These are phyloP conservation scores for Penicillium atrosanguineum DNA, from an alignment of 495 filamentous ascomycete species.

Conservation along the genomic window DNA sequence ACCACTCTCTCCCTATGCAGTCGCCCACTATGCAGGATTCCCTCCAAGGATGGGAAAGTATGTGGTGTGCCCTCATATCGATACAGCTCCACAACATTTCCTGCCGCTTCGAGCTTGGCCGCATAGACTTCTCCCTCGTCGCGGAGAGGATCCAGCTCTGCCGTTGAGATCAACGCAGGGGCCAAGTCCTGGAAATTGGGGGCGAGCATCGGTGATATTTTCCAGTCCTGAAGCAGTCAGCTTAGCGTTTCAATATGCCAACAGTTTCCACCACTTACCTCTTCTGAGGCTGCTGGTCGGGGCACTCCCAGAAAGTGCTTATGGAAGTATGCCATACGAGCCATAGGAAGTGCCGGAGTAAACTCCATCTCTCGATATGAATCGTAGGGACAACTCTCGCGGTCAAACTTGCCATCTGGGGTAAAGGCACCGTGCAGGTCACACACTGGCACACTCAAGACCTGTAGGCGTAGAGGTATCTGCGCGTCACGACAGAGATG, in stretches of 20 bases:
- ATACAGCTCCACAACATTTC: slow-evolving; percentile 32
- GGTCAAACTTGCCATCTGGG: slow-evolving; percentile 33
- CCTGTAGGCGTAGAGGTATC: slow-evolving; percentile 34
- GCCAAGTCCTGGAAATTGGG: slow-evolving; percentile 36
- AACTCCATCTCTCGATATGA: slow-evolving; percentile 44
- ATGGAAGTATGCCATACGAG: slow-evolving; percentile 41
- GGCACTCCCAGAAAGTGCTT: slow-evolving; percentile 36
- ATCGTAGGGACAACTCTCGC: slow-evolving; percentile 33
- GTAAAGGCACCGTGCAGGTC: slow-evolving; percentile 36
- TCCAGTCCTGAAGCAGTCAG: slow-evolving; percentile 32
- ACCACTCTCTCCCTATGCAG: slow-evolving; percentile 30
- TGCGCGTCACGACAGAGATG: slow-evolving; percentile 36
- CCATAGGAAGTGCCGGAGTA: slow-evolving; percentile 30
- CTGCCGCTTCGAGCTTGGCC: slow-evolving; percentile 36
- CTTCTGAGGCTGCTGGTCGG: slow-evolving; percentile 27
- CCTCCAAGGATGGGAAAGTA: slow-evolving; percentile 32
- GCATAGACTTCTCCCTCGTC: slow-evolving; percentile 48
- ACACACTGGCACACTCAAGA: slow-evolving; percentile 37
- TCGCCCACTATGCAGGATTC: slow-evolving; percentile 27
- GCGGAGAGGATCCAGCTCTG: slow-evolving; percentile 46
- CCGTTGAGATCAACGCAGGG: slow-evolving; percentile 43
- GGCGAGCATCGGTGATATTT: slow-evolving; percentile 38
- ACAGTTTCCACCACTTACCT: slow-evolving; percentile 20
- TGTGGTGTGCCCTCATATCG: slow-evolving; percentile 36
- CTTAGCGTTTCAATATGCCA: neutral